Conservation (phyloP, 1,284 basidiomycete species). For the Ceratobasidium sp. region DNA sequence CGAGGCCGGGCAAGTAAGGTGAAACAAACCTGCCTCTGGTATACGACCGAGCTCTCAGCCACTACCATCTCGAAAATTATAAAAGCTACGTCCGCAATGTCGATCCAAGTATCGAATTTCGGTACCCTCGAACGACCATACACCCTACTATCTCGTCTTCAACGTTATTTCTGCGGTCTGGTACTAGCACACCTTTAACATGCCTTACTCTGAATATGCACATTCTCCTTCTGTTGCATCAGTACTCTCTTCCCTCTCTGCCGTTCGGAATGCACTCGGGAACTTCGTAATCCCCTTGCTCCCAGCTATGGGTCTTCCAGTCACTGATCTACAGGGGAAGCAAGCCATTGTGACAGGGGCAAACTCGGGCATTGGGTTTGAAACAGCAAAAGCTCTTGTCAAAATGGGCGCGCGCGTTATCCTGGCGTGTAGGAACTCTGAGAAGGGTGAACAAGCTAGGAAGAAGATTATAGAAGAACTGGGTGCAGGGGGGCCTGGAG, state of each 20-base stretch:
- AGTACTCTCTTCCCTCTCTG: slow-evolving; percentile 25
- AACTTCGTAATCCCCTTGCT: slow-evolving; percentile 36
- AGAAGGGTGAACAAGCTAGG: slow-evolving; percentile 61
- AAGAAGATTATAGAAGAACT: slow-evolving; percentile 56
- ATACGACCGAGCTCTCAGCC: neutral
- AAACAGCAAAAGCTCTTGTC: slow-evolving; percentile 60
- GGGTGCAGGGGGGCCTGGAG: neutral
- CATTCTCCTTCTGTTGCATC: slow-evolving; percentile 23
- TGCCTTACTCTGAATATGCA: slow-evolving; percentile 41
- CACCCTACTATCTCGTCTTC: neutral
- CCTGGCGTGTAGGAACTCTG: slow-evolving; percentile 59
- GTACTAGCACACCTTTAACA: neutral
- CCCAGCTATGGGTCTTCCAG: slow-evolving; percentile 21
- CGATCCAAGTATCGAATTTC: neutral
- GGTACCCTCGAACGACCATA: neutral
- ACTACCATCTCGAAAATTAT: neutral
- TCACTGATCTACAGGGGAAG: slow-evolving; percentile 40
- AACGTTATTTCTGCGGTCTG: neutral
- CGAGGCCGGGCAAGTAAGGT: neutral
- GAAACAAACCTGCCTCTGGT: neutral
- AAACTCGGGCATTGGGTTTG: slow-evolving; percentile 61
- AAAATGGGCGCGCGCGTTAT: slow-evolving; percentile 60
- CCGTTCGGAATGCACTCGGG: slow-evolving; percentile 23
- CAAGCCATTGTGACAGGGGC: slow-evolving; percentile 62
- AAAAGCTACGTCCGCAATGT: neutral